phyloP scores from a whole-genome alignment of 495 filamentous ascomycete species.

The Glarea lozoyensis region DNA sequence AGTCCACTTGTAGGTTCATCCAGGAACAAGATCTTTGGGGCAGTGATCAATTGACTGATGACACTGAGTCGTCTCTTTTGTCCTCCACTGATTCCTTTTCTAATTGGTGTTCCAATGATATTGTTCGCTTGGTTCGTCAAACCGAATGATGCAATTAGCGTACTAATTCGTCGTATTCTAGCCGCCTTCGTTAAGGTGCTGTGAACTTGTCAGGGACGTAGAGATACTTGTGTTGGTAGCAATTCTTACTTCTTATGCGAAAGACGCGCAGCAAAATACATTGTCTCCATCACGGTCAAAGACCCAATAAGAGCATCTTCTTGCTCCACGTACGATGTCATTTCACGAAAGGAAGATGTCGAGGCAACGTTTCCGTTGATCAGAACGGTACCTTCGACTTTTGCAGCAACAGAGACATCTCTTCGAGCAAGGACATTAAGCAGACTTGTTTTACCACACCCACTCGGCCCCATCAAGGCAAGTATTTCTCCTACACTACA shows the following conservation, averaged over 20 bases:
- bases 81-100: slow-evolving; percentile 71
- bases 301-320: slow-evolving; percentile 75
- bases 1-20: slow-evolving; percentile 78
- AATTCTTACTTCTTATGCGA: slow-evolving; percentile 17
- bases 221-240: neutral
- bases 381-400: slow-evolving; percentile 37
- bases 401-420: slow-evolving; percentile 35
- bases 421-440: slow-evolving; percentile 65
- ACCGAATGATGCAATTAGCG: slow-evolving; percentile 51
- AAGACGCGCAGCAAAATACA: slow-evolving; percentile 53
- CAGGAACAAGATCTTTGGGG: slow-evolving; percentile 68
- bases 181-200: slow-evolving; percentile 36
- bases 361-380: slow-evolving; percentile 46
- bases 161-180: slow-evolving; percentile 42
- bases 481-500: slow-evolving; percentile 51
- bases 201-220: slow-evolving; percentile 22
- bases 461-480: slow-evolving; percentile 69
- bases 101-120: slow-evolving; percentile 68
- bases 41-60: slow-evolving; percentile 69
- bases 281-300: slow-evolving; percentile 66
- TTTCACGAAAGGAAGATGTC: slow-evolving; percentile 31
- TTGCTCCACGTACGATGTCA: slow-evolving; percentile 73
- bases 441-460: slow-evolving; percentile 71
- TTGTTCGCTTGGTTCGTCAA: slow-evolving; percentile 54
- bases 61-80: slow-evolving; percentile 74